phyloP scores from a whole-genome alignment of 148 eudicot species.

The Cornus controversa region DNA sequence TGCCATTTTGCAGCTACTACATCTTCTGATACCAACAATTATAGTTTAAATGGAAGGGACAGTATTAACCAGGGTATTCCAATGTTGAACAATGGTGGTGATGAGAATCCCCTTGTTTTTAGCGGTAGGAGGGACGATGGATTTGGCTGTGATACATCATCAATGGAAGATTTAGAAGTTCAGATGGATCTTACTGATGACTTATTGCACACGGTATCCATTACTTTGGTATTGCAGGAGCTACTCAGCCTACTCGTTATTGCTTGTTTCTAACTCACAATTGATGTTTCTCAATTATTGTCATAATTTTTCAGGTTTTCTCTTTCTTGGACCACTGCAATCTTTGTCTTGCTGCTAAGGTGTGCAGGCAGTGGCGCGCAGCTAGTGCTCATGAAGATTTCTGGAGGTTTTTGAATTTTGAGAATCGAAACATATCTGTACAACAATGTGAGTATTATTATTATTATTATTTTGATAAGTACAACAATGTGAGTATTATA shows the following conservation, averaged over 20 bases:
- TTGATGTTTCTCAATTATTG: neutral
- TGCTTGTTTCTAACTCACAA: neutral
- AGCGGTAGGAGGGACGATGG: conserved; percentile 24
- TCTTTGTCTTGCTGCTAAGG: conserved; percentile 86
- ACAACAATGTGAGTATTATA: conserved; percentile 29
- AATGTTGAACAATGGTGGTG: conserved; percentile 19
- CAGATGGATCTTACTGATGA: conserved; percentile 98
- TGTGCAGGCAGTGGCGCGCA: conserved; percentile 92
- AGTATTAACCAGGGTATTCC: conserved; percentile 23
- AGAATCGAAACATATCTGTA: conserved; percentile 59
- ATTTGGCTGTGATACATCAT: conserved; percentile 21
- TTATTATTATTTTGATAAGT: no score
- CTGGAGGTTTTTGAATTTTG: conserved; percentile 82
- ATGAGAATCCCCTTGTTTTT: conserved; percentile 29
- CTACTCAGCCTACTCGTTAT: neutral
- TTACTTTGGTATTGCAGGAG: neutral
- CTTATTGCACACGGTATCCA: conserved; percentile 77
- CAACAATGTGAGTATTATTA: conserved; percentile 31
- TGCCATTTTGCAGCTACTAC: conserved; percentile 28
- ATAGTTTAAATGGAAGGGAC: conserved; percentile 17
- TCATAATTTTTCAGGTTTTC: conserved; percentile 52
- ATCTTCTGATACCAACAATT: conserved; percentile 25
- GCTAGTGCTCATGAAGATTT: conserved; percentile 96
- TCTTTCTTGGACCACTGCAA: conserved; percentile 76
- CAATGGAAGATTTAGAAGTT: conserved; percentile 44